Evolutionary conservation across 2,329 filamentous ascomycete species (phyloP), one percentile per base, ranked within the genome.

Genomic region (Colletotrichum euphorbiae): DNA sequence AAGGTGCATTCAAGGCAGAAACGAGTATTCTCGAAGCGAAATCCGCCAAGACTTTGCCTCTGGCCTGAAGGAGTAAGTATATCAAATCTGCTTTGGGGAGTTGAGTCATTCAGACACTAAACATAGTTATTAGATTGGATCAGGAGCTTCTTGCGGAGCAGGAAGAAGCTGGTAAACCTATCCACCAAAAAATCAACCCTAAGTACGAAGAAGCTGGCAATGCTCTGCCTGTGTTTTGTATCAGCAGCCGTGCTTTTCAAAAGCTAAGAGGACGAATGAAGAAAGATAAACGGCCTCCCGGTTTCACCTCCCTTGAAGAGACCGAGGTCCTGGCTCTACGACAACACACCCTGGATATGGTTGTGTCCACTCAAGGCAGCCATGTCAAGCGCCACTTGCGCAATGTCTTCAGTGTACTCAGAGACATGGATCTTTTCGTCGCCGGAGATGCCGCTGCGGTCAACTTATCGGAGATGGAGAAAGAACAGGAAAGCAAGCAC

Each of bases 201-300:
- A 83, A 91, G 71, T 91, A 91, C 59, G 82, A 86, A 0, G 76
- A 86, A 48, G 81, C 90, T 7, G 87, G 86, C 0, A 75, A 75
- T 8, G 80, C 79, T 0, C 78, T 92, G 0, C 85, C 88, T 0
- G 88, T 91, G 2, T 92, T 90, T 72, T 91, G 89, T 69, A 86
- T 91, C 15, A 89, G 86, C 65, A 87, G 85, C 52, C 80, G 85
- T 50, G 88, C 85, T 0, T 91, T 90, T 61, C 88, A 91, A 71
- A 87, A 88, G 71, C 76, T 91, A n/a, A 79, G 80, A 43, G 87
- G 85, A 1, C 81, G 85, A 3, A 73, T 90, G 8, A 74, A 79
- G 59, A 84, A 85, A 48, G 88, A 91, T 60, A 77, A 79, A 2
- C 71, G 77, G 11, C 80, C 87, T 2, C 76, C 81, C 12, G 88